Conservation (phyloP, 345 rosid genomes). For the Diplotaxis tenuifolia region DNA sequence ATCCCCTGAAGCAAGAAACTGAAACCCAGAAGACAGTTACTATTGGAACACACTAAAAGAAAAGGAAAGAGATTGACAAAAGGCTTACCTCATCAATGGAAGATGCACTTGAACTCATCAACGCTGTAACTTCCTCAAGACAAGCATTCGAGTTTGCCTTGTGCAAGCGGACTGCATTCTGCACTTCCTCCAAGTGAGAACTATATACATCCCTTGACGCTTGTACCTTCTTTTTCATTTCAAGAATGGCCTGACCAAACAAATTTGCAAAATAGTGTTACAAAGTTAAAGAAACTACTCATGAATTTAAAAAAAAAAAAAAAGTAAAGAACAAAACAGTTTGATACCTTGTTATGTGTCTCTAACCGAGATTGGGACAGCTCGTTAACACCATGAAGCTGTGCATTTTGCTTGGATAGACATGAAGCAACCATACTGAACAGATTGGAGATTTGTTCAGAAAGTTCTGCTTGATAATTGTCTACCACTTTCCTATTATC, state of each 20-base stretch:
- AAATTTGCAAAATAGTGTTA: background rate
- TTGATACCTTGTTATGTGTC: slow-evolving; percentile 64
- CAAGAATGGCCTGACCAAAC: slow-evolving; percentile 55
- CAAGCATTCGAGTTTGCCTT: slow-evolving; percentile 72
- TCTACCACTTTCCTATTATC: slow-evolving; percentile 72
- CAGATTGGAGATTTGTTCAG: slow-evolving; percentile 62
- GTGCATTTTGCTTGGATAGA: slow-evolving; percentile 65
- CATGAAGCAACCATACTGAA: slow-evolving; percentile 61
- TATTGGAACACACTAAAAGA: background rate
- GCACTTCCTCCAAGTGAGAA: slow-evolving; percentile 83
- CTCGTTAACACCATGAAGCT: slow-evolving; percentile 65
- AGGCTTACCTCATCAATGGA: slow-evolving; percentile 65
- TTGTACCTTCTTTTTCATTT: slow-evolving; percentile 63
- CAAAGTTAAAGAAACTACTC: background rate
- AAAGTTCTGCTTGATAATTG: slow-evolving; percentile 63
- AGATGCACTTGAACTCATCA: slow-evolving; percentile 52
- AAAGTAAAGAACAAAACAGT: slow-evolving; percentile 7
- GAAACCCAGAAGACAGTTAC: slow-evolving; percentile 20
- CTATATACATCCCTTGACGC: slow-evolving; percentile 60
- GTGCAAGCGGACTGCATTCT: slow-evolving; percentile 88
- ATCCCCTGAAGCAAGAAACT: slow-evolving; percentile 71
- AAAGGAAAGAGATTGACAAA: background rate
- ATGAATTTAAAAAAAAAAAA: too few species aligned
- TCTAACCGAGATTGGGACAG: slow-evolving; percentile 62
- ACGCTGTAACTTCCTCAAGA: slow-evolving; percentile 71